A percentile compares a stretch with the other conserved stretches of the same genome.
phyloP scores from a whole-genome alignment of 176 grass and related monocot genomes.

The Otatea glauca region DNA sequence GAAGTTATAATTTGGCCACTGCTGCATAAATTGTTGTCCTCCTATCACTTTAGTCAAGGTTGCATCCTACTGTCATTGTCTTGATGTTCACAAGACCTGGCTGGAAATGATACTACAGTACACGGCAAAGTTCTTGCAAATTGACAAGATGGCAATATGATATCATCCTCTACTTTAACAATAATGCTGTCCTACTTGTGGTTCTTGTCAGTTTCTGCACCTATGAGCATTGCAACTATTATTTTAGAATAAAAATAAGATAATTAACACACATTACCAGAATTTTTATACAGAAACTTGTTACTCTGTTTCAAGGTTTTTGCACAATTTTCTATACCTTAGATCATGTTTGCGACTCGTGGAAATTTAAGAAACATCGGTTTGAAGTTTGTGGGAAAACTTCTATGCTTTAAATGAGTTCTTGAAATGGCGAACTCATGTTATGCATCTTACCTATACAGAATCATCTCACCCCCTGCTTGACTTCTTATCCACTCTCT shows the following conservation, averaged over 20 bases:
- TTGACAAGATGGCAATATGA: slow-evolving; percentile 23
- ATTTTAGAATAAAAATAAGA: background rate
- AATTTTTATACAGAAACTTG: background rate
- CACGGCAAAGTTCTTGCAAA: slow-evolving; percentile 24
- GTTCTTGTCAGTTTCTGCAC: background rate
- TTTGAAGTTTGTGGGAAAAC: background rate
- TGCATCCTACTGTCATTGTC: slow-evolving; percentile 44
- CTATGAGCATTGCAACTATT: background rate
- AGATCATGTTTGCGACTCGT: background rate
- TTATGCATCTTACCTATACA: no score
- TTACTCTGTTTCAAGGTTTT: background rate
- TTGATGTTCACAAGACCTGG: slow-evolving; percentile 45
- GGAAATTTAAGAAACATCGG: background rate
- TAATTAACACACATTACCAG: background rate
- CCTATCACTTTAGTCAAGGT: slow-evolving; percentile 40
- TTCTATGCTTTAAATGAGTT: no score
- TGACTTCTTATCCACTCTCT: no score
- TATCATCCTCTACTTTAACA: slow-evolving; percentile 7
- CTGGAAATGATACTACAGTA: slow-evolving; percentile 13
- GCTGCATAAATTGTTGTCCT: slow-evolving; percentile 36
- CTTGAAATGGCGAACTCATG: no score
- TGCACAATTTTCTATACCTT: background rate
- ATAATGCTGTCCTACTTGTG: slow-evolving; percentile 9
- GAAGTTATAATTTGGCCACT: slow-evolving; percentile 27
- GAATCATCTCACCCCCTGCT: no score